Evolutionary conservation across 2,329 filamentous ascomycete genomes (phyloP), one percentile per base, ranked within the genome.

Genomic region (Fusarium torulosum): DNA sequence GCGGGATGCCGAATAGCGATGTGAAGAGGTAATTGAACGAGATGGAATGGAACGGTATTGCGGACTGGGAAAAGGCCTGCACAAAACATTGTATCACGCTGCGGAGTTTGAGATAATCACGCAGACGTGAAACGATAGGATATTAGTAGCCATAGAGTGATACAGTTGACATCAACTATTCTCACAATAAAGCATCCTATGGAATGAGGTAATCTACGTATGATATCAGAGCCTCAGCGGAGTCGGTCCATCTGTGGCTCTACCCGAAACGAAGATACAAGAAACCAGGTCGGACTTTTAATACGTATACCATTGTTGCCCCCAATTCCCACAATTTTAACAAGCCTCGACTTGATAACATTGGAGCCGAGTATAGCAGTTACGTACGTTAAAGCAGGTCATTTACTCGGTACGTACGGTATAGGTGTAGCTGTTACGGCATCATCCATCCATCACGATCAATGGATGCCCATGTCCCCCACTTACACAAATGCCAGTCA

Each of bases 1-100:
- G 63, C 46, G 31, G 57, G 66, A 73, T 66, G 62, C 71, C 71
- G 71, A 73, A 72, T 66, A 74, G 71, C 71, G 71, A 70, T n/a
- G 17, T 19, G 35, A 5, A 37, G 35, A 37, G 17, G 17, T 21
- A 35, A 31, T 40, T 45, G 37, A 47, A 33, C 29, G 33, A 47
- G 55, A 47, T 43, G 41, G 17, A 11, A 43, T 25, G 15, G n/a
- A 13, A 20, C n/a, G 21, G 21, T 6, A 47, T 44, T 49, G 10
- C 47, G 27, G 20, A 17, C 19, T 10, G n/a, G n/a, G 41, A 33
- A 23, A 29, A 19, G 56, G 44, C 27, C 33, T 27, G 20, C 17
- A 6, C 14, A 25, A 14, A 51, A 44, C 14, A 38, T 31, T 40
- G 49, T 14, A 23, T 44, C 20, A 20, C 31, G 54, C 27, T 54